phyloP scores from a whole-genome alignment of 106 monocot species.

The Iris macrosiphon region DNA sequence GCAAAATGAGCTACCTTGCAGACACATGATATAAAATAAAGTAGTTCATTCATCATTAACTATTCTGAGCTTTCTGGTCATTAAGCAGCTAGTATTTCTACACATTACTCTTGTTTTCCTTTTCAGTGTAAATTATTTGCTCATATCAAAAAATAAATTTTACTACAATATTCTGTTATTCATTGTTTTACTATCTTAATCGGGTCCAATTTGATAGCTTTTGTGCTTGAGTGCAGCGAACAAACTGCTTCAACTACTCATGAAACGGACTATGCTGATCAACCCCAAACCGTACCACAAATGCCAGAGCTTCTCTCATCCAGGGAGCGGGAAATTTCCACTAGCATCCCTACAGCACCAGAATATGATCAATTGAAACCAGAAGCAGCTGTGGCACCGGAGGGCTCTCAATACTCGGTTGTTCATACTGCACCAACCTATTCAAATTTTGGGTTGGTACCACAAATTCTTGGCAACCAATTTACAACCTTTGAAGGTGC shows the following conservation, averaged over 20 bases:
- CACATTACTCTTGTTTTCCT: too few relatives aligned
- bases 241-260: conserved; percentile 21
- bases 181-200: too few relatives aligned
- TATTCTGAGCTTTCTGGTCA: too few relatives aligned
- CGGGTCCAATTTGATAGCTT: background rate
- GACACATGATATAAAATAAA: too few relatives aligned
- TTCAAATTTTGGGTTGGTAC: conserved; percentile 51
- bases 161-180: too few relatives aligned
- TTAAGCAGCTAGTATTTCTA: too few relatives aligned
- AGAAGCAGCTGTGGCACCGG: conserved; percentile 15
- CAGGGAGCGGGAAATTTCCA: conserved; percentile 16
- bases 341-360: conserved; percentile 11
- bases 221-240: conserved; percentile 19
- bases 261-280: conserved; percentile 11
- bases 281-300: conserved; percentile 16
- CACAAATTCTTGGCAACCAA: conserved; percentile 47
- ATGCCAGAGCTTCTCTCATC: conserved; percentile 29
- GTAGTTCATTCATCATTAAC: too few relatives aligned
- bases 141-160: too few relatives aligned
- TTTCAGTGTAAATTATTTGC: too few relatives aligned
- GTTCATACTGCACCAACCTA: conserved; percentile 43
- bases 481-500: conserved; percentile 36
- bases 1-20: too few relatives aligned
- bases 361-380: conserved; percentile 37
- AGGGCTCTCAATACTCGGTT: conserved; percentile 31